Evolutionary conservation across 2,329 filamentous ascomycete genomes (phyloP).

Genomic region (Dactylonectria estremocensis): DNA sequence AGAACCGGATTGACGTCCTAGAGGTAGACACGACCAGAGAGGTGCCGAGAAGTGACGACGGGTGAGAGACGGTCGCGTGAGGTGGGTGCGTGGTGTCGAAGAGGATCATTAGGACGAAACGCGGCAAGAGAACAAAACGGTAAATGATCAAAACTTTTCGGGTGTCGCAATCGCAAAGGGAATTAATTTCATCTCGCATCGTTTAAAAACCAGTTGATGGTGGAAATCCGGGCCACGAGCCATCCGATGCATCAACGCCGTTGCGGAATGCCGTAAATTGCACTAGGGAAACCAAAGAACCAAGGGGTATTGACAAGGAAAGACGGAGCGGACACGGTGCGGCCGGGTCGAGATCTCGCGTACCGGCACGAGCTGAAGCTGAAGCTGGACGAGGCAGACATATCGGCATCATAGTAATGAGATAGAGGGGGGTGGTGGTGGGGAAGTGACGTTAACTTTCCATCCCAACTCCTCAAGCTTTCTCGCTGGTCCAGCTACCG

Average conservation of each 20-base stretch:
- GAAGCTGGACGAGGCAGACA: background rate
- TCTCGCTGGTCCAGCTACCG: slow-evolving; percentile 11
- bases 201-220: slow-evolving; percentile 24
- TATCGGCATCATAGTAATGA: slow-evolving; percentile 7
- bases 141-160: slow-evolving; percentile 26
- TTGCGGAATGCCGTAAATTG: slow-evolving; percentile 39
- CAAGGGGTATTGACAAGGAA: slow-evolving; percentile 40
- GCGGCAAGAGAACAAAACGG: background rate
- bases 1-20: background rate
- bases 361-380: slow-evolving; percentile 34
- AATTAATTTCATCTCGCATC: slow-evolving; percentile 35
- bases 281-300: slow-evolving; percentile 20
- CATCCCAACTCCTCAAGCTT: slow-evolving; percentile 1
- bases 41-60: background rate
- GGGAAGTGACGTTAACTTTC: slow-evolving; percentile 1
- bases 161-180: slow-evolving; percentile 22
- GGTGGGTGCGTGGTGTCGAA: background rate
- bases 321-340: slow-evolving; percentile 31
- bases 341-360: slow-evolving; percentile 31
- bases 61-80: background rate
- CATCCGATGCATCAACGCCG: slow-evolving; percentile 38
- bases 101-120: slow-evolving; percentile 14
- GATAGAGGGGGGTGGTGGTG: slow-evolving; percentile 11
- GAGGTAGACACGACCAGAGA: background rate
- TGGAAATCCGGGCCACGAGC: slow-evolving; percentile 22